These are phyloP conservation scores for Trichoderma sp. DNA, from an alignment of 2,329 filamentous ascomycete genomes.

Conservation along the genomic window DNA sequence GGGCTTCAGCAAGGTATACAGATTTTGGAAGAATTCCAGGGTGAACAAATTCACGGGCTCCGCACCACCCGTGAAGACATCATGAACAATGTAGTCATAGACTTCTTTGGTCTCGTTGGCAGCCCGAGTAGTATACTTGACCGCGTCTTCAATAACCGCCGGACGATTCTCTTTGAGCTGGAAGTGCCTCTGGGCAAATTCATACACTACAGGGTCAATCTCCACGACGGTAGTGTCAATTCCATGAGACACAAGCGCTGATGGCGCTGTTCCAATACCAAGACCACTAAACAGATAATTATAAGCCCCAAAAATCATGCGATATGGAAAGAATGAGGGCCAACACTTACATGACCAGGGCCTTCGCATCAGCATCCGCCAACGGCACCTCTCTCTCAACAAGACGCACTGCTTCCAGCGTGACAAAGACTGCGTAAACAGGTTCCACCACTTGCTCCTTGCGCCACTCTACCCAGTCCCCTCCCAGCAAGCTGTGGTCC, in stretches of 20 bases:
- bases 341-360: constrained; percentile 75
- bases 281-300: constrained; percentile 63
- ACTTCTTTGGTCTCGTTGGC: constrained; percentile 46
- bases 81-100: constrained; percentile 94
- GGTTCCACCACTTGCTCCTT: constrained; percentile 70
- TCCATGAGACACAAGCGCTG: constrained; percentile 81
- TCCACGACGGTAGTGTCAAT: constrained; percentile 94
- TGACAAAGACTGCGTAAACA: constrained; percentile 94
- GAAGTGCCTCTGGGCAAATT: constrained; percentile 83
- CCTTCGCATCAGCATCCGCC: constrained; percentile 68
- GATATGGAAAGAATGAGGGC: not conserved
- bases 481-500: constrained; percentile 91
- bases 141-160: constrained; percentile 79
- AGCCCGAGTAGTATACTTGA: constrained; percentile 61
- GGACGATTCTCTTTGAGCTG: constrained; percentile 74
- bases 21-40: constrained; percentile 72
- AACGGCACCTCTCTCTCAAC: constrained; percentile 60
- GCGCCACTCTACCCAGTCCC: constrained; percentile 73
- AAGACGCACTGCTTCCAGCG: constrained; percentile 88
- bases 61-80: constrained; percentile 95
- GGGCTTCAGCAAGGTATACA: constrained; percentile 70
- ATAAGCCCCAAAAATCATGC: not conserved
- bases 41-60: constrained; percentile 91
- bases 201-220: constrained; percentile 86
- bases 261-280: constrained; percentile 88